Conservation (phyloP, 352 stramenopile genomes). For the Saprolegnia diclina region DNA sequence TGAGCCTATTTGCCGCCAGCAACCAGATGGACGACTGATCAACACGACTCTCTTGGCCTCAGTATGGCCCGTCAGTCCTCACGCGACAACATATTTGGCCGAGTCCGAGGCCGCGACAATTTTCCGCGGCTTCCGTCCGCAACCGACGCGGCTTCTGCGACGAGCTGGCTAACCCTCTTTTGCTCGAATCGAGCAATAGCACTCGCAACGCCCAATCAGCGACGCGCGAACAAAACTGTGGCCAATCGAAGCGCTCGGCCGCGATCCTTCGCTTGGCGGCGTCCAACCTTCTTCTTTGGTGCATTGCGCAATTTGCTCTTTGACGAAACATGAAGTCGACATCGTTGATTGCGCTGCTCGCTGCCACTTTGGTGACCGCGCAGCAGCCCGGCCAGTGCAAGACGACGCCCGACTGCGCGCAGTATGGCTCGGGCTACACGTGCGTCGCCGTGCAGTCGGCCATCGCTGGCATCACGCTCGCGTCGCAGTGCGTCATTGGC, state of each 20-base stretch:
- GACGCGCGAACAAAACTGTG: background rate
- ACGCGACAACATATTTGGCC: too few relatives aligned
- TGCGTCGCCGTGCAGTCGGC: conserved; percentile 64
- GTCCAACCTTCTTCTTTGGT: background rate
- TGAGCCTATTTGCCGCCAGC: too few relatives aligned
- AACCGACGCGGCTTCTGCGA: too few relatives aligned
- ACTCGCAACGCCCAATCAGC: background rate
- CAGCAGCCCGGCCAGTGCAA: conserved; percentile 50
- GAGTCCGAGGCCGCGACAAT: background rate
- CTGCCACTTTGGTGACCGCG: background rate
- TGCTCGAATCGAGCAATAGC: background rate
- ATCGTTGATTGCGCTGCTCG: background rate
- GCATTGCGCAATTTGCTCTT: background rate
- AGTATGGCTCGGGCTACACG: conserved; percentile 52
- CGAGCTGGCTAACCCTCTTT: too few relatives aligned
- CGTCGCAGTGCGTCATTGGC: conserved; percentile 72
- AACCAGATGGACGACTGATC: too few relatives aligned
- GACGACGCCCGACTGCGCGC: conserved; percentile 44
- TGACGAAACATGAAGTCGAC: background rate
- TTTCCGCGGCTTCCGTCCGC: background rate
- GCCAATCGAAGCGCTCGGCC: background rate
- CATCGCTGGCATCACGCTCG: conserved; percentile 45
- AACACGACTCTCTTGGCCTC: too few relatives aligned
- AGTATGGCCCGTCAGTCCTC: too few relatives aligned
- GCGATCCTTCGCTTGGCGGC: background rate